Percentiles rank a stretch among this genome's conserved stretches.
Conservation (phyloP, 768 basidiomycete genomes). For the Naganishia friedmannii region DNA sequence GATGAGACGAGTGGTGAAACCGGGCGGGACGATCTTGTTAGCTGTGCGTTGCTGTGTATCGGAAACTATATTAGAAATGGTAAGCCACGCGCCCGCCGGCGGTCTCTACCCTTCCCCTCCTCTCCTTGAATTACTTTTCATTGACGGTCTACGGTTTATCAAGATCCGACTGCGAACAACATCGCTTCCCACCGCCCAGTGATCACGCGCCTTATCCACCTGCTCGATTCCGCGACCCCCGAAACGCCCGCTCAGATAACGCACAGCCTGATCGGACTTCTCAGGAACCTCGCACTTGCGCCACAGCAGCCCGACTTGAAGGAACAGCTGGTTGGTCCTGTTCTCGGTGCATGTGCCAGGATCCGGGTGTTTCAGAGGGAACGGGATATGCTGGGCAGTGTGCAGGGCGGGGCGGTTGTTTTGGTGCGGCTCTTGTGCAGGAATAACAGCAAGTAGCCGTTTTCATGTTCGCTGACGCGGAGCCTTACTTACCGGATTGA, state of each 20-base stretch:
- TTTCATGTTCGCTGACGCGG: background rate
- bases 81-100: background rate
- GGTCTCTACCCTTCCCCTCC: too few species aligned
- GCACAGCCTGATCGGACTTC: constrained; percentile 2
- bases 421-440: constrained; percentile 1
- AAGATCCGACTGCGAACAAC: background rate
- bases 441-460: background rate
- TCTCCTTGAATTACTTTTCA: too few species aligned
- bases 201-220: background rate
- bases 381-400: background rate
- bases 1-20: background rate
- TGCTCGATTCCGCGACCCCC: background rate
- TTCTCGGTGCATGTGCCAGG: background rate
- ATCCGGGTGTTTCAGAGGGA: background rate
- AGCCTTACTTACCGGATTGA: background rate
- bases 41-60: constrained; percentile 12
- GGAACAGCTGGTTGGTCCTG: background rate
- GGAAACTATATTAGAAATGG: constrained; percentile 7
- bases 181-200: background rate
- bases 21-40: background rate
- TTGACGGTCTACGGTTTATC: too few species aligned
- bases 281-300: constrained; percentile 2
- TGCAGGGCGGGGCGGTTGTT: constrained; percentile 11
- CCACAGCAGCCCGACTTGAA: background rate
- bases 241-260: background rate